A percentile compares a stretch with the other conserved stretches of the same genome.
Conservation (phyloP, 495 filamentous ascomycete genomes). For the Filosporella fistucella region DNA sequence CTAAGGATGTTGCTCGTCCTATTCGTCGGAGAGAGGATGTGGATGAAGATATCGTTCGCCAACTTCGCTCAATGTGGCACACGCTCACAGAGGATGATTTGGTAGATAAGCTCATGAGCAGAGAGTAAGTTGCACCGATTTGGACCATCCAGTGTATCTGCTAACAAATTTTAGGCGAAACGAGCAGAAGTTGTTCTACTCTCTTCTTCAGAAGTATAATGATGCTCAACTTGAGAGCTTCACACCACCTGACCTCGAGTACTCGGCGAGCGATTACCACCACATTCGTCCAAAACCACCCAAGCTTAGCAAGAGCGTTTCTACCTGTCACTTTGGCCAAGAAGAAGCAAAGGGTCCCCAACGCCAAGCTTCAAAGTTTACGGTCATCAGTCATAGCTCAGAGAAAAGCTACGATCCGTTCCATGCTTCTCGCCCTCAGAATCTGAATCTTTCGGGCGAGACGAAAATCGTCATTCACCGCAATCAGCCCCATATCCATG, state of each 20-base stretch:
- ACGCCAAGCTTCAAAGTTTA: conserved; percentile 62
- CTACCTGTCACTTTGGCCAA: conserved; percentile 45
- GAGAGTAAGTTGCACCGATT: conserved; percentile 50
- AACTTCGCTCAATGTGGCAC: conserved; percentile 87
- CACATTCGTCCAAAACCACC: conserved; percentile 62
- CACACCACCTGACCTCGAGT: conserved; percentile 60
- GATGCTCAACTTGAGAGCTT: conserved; percentile 84
- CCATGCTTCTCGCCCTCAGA: conserved; percentile 57
- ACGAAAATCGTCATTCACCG: conserved; percentile 65
- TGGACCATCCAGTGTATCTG: not conserved
- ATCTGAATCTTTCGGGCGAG: conserved; percentile 33
- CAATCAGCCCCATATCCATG: too few relatives aligned
- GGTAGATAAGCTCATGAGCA: conserved; percentile 56
- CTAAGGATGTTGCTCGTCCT: conserved; percentile 21
- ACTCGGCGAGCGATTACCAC: conserved; percentile 86
- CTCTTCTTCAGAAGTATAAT: conserved; percentile 70
- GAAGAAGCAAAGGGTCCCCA: conserved; percentile 36
- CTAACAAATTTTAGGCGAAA: conserved; percentile 52
- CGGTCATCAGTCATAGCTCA: conserved; percentile 57
- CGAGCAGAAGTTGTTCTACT: conserved; percentile 90
- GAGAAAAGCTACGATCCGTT: conserved; percentile 78
- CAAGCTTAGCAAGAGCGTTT: conserved; percentile 39
- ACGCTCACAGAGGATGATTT: conserved; percentile 66
- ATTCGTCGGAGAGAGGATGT: conserved; percentile 50
- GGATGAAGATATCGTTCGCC: conserved; percentile 73